Evolutionary conservation across 768 basidiomycete species (phyloP), one percentile per base, ranked within the genome.

Genomic region (Pholiota conissans): DNA sequence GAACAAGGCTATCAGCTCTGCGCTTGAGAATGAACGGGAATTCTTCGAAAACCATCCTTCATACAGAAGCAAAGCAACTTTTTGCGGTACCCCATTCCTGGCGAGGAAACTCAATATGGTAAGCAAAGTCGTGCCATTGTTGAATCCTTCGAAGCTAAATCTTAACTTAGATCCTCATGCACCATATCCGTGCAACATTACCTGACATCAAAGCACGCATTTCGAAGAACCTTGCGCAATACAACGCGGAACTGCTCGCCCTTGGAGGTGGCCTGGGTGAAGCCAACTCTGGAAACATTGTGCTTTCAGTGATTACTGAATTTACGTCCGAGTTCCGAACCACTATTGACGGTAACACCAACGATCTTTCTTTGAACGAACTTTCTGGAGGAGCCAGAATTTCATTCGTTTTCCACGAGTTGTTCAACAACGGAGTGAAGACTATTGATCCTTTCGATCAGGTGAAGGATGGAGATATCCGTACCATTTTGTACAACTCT

Each of bases 151-250:
- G 6, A 29, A 30, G 20, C 29, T 54, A 28, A 54, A 14, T 5
- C 20, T 45, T 14, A 3, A 10, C 46, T 18, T 57, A 96, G 95
- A 96, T 99, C 68, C 86, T 99, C 52, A 98, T 98, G 95, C 94
- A 97, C 74, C 97, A 99, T 74, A 98, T 99, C 71, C 91, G 93
- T 56, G 85, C 92, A 52, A 97, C 94, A 20, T 83, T 99, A n/a
- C 97, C 97, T 29, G 97, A 99, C 70, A 98, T 98, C 81, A 99
- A 99, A 78, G 84, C 86, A 14, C 87, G 95, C 65, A 98, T 99
- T 70, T 81, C 87, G n/a, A 83, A 89, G 59, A 94, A 98, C 66
- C 81, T 95, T 47, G 83, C 87, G 73, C 96, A 95, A 69, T 98
- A 82, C 79, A 92, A 84, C 57, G 78, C 86, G 1, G 97, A 99